Conservation (phyloP, 352 stramenopile genomes). For the Peronospora belbahrii region DNA sequence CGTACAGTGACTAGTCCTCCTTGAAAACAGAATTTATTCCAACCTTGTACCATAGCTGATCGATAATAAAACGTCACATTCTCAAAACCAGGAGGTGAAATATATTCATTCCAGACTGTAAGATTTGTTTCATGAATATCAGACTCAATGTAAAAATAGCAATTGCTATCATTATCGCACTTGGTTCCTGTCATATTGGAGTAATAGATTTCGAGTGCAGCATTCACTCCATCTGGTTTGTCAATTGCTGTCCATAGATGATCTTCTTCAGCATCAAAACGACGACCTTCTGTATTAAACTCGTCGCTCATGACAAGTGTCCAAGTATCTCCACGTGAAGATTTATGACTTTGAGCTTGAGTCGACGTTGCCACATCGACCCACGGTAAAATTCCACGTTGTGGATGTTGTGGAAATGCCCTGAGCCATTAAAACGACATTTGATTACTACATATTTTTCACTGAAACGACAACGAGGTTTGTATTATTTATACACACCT, state of each 20-base stretch:
- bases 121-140: constrained; percentile 36
- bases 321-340: constrained; percentile 45
- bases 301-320: constrained; percentile 74
- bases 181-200: constrained; percentile 56
- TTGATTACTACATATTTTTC: no score
- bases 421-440: neutral
- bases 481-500: no score
- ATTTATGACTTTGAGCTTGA: constrained; percentile 27
- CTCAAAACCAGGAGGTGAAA: constrained; percentile 39
- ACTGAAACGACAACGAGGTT: no score
- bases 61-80: constrained; percentile 37
- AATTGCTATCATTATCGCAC: constrained; percentile 37
- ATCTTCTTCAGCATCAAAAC: constrained; percentile 75
- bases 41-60: constrained; percentile 86
- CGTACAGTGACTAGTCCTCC: constrained; percentile 87
- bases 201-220: constrained; percentile 51
- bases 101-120: constrained; percentile 58
- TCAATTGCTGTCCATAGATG: constrained; percentile 88
- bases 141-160: constrained; percentile 61
- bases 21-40: constrained; percentile 95
- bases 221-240: constrained; percentile 60
- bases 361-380: constrained; percentile 50
- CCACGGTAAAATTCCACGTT: constrained; percentile 41
- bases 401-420: constrained; percentile 5
- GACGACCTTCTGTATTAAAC: constrained; percentile 56